Base-by-base conservation (phyloP, 305 asterid species). In the Salvia sclarea region DNA sequence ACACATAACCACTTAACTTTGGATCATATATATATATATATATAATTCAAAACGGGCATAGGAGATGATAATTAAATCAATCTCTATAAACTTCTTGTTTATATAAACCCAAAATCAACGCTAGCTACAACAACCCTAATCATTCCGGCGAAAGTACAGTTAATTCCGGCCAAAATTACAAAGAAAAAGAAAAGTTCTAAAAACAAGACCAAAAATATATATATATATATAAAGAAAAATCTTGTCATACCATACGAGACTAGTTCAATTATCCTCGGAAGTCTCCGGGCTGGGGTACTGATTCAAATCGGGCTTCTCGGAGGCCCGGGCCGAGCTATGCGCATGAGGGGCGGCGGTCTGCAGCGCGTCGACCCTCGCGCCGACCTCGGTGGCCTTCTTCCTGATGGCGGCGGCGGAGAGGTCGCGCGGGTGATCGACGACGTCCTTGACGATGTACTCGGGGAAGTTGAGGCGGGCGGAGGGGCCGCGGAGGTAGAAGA, bases 401-500 rank as follows among this genome's bases (percentile, higher is more conserved):
- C 96, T 47, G 37, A 91, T 91, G 54, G 86, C 81, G 66, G 91
- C 91, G 28, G 97, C 88, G 11, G 96, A 85, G 28, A 89, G 59
- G 11, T 89, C 94, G 8, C 35, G 84, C 16, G 73, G 50, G 65
- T 61, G 63, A 22, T 28, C 71, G 17, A 69, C 78, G 31, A 57
- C 81, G 43, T 73, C 89, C 4, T 73, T 73, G 50, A 72, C 70
- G 22, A 88, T 62, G 52, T 49, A 83, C 5, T 90, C 97, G 17
- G 97, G 97, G 73, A 91, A 91, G 72, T 91, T 91, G 72, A 91
- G 95, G 73, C 91, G 77, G 10, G 97, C 96, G 12, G 95, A 74
- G 12, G 91, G 91, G 59, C 97, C 97, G 55, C 97, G 76, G 38
- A 91, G 88, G 45, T 85, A 84, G 72, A 83, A 91, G 14, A 91